Base-by-base conservation (phyloP, 768 basidiomycete species). In the Russula ochroleuca region DNA sequence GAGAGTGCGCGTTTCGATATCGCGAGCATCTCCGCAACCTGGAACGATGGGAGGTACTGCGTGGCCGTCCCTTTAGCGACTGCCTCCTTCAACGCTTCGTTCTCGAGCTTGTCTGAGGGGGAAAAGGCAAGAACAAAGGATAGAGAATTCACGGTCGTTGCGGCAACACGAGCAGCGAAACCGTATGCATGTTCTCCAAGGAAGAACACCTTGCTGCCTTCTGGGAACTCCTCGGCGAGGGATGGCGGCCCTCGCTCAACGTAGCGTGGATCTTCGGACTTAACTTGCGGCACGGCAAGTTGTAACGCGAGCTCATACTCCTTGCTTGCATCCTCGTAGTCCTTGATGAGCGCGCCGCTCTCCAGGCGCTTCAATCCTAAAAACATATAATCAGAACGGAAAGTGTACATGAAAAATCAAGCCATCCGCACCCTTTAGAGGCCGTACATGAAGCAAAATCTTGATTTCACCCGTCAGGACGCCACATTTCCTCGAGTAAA, bases 101-200 rank as follows among this genome's bases (percentile, higher is more conserved):
- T 89, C 72, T 99, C 95, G 1, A 77, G 71, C 67, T 84, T 85
- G 68, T 98, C 95, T 0, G 85, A 83, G 0, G 90, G 88, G 80
- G 91, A 95, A 78, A 92, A 95, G n/a, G 94, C 95, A 62, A 98
- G 82, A 49, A 92, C 76, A 53, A 98, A 90, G 11, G 92, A 87
- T 14, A 98, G 75, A 1, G 84, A 78, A 2, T 81, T 80, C 3
- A 89, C 83, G 0, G 82, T 82, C 0, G 93, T 92, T 0, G 76
- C 81, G 43, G 85, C 81, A 13, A 99, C 92, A 70, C 94, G 90
- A 0, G 95, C 94, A 15, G 96, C 93, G 3, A 92, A 87, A n/a
- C 97, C 97, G 71, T 96, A 99, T 0, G 91, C 93, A 72, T 93
- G 87, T 70, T 92, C 88, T 17, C 96, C 95, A 8, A 98, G 81